Evolutionary conservation across 2,329 filamentous ascomycete genomes (phyloP), one percentile per base, ranked within the genome.

Genomic region (Fragosphaeria purpurea): DNA sequence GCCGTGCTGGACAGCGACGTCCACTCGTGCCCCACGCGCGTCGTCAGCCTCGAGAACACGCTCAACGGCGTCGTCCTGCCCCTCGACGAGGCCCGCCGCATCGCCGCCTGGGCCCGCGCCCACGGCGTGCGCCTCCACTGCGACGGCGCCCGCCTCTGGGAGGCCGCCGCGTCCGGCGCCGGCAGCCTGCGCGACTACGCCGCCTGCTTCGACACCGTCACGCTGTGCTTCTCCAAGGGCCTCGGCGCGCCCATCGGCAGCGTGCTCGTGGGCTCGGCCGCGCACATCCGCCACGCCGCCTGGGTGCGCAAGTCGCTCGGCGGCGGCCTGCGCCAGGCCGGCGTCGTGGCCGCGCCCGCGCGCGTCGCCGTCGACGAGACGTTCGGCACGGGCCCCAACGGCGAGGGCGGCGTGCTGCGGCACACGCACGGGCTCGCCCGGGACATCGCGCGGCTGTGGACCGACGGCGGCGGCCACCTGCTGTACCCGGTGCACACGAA

Each of bases 21-120:
- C 22, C 88, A 95, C 63, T 72, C 75, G 35, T 89, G 85, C 60
- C 88, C 89, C 0, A 95, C 89, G 0, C 79, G 79, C 43, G 77
- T 95, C 47, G 87, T 96, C 57, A 83, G 79, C 55, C 71, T 95
- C 45, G 89, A 96, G 63, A 95, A 95, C 63, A 95, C 90, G 1
- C 75, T 95, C 46, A 79, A 80, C 50, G 89, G 89, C 31, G 81
- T 82, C 59, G 73, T 95, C 43, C 84, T 87, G 74, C 90, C 89
- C 0, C 73, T 95, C 1, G 67, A 69, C 1, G 88, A 95, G 64
- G 76, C 82, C 8, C 73, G 71, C 52, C 73, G 76, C 42, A 95
- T 95, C 60, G 74, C 80, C 0, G 71, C 71, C 1, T 95, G 86
- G 73, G 87, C 83, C 0, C 75, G 73, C 63, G 54, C 73, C 61